These are phyloP conservation scores for Suhomyces sp. DNA, from an alignment of 805 yeast species.

Conservation along the genomic window DNA sequence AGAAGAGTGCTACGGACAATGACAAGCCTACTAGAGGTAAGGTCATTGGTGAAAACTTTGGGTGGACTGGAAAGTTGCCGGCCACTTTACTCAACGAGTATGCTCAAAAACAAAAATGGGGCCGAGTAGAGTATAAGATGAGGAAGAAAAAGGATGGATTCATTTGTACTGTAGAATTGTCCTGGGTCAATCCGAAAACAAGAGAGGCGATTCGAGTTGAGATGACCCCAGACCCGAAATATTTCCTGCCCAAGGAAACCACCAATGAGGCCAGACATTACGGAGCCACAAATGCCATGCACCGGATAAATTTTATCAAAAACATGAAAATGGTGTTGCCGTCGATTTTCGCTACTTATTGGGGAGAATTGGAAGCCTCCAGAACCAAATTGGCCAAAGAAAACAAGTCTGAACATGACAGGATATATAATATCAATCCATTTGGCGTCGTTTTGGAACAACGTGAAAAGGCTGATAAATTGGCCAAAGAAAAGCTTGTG, in stretches of 20 bases:
- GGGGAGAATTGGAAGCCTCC: slow-evolving; percentile 69
- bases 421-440: slow-evolving; percentile 68
- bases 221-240: slow-evolving; percentile 50
- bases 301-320: slow-evolving; percentile 73
- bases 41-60: slow-evolving; percentile 54
- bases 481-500: slow-evolving; percentile 46
- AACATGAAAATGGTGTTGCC: slow-evolving; percentile 88
- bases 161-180: slow-evolving; percentile 60
- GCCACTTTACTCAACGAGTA: slow-evolving; percentile 81
- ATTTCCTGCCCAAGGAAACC: slow-evolving; percentile 67
- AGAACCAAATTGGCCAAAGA: slow-evolving; percentile 49
- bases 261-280: slow-evolving; percentile 85
- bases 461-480: slow-evolving; percentile 41
- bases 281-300: slow-evolving; percentile 86
- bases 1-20: slow-evolving; percentile 2
- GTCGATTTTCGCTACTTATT: slow-evolving; percentile 69
- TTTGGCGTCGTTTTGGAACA: slow-evolving; percentile 65
- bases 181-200: slow-evolving; percentile 79
- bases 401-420: slow-evolving; percentile 47
- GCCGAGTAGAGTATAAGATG: slow-evolving; percentile 77
- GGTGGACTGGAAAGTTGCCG: slow-evolving; percentile 96
- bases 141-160: slow-evolving; percentile 48
- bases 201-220: slow-evolving; percentile 58
- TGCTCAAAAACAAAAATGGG: slow-evolving; percentile 89
- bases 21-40: slow-evolving; percentile 39